A percentile compares a stretch with the other conserved stretches of the same genome.
phyloP scores from a whole-genome alignment of 768 basidiomycete species.

The Tulasnella calospora region DNA sequence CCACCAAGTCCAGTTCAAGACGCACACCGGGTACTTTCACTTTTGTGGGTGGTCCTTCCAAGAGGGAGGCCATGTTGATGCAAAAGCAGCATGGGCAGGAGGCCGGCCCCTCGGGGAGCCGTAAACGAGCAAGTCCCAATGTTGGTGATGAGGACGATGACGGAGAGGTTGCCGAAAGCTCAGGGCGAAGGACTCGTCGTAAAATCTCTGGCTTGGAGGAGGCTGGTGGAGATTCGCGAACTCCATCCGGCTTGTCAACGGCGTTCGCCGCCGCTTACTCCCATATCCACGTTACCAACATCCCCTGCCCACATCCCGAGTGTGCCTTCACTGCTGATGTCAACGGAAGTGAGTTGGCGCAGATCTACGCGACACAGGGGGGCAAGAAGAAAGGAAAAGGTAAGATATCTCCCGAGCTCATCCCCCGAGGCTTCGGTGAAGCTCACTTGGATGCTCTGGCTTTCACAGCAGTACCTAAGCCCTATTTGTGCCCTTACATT shows the following conservation, averaged over 20 bases:
- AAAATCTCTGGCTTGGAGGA: background rate
- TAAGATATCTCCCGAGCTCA: background rate
- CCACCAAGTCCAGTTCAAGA: background rate
- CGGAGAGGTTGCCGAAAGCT: background rate
- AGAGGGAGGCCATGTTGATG: background rate
- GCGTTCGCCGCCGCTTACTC: slow-evolving; percentile 11
- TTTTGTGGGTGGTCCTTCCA: slow-evolving; percentile 9
- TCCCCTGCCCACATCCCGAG: slow-evolving; percentile 23
- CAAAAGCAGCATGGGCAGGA: background rate
- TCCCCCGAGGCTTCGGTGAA: background rate
- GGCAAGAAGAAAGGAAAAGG: slow-evolving; percentile 18
- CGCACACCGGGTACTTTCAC: background rate
- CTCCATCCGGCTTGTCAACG: background rate
- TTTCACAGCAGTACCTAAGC: slow-evolving; percentile 14
- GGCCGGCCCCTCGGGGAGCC: background rate
- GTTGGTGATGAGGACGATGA: background rate
- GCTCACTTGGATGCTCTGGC: background rate
- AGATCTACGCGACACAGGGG: background rate
- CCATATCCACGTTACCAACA: slow-evolving; percentile 24
- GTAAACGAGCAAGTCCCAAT: slow-evolving; percentile 7
- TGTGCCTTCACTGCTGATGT: slow-evolving; percentile 21
- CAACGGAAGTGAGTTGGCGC: background rate
- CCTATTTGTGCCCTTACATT: slow-evolving; percentile 11
- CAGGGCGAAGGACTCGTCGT: slow-evolving; percentile 6
- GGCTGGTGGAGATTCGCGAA: background rate